Evolutionary conservation across 306 rosid species (phyloP), one percentile per base, ranked within the genome.

Genomic region (Prinsepia uniflora): DNA sequence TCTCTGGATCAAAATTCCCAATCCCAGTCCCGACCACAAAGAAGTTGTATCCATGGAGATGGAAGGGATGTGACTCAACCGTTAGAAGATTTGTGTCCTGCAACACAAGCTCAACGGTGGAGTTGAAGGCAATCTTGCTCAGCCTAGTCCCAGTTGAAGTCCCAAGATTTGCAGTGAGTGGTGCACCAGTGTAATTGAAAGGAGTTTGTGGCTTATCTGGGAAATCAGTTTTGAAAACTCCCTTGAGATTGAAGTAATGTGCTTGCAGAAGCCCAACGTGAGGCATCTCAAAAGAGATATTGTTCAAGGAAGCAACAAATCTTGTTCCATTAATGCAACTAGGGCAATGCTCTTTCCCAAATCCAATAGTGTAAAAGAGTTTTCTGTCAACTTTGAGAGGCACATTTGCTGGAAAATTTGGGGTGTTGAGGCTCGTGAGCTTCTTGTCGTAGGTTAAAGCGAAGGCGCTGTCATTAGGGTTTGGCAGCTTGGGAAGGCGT

Each of bases 61-160:
- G 97, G 77, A 91, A 86, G 19, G 97, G 90, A 70, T 91, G 97
- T 7, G 92, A 83, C 72, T 86, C 97, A 45, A 86, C 90, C 10
- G 87, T 77, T 12, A 91, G 78, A 57, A 88, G 86, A 75, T 85
- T 88, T 2, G 96, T 88, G 58, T 86, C 97, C 66, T 91, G 90
- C 54, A 91, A 67, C 46, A 91, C 89, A 39, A 88, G 54, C 85
- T 91, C 90, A 61, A 88, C 86, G 0, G 88, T 86, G 5, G 97
- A 88, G 80, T 91, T 88, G 53, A 85, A 88, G 36, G 81, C 82
- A 78, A 88, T 69, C 82, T 88, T 88, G 82, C 82, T 72, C 17
- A 85, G 79, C 72, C 97, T 82, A 6, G 96, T 91, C 20, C 89
- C 96, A 0, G 64, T 68, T 11, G 75, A 44, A 41, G 96, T 83